Evolutionary conservation across 2,329 filamentous ascomycete species (phyloP).

Genomic region (Allantophomopsis lycopodina): DNA sequence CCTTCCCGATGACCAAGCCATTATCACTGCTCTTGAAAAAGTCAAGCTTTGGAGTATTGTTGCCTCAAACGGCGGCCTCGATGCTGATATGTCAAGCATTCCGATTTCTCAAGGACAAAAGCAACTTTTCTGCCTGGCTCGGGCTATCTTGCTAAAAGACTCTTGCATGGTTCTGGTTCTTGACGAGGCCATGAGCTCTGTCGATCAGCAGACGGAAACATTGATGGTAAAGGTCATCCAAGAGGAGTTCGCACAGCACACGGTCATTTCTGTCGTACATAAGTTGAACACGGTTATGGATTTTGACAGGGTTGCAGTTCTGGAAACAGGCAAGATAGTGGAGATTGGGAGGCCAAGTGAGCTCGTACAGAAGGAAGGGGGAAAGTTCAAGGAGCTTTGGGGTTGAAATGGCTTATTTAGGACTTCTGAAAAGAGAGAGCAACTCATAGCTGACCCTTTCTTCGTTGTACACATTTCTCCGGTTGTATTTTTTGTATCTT

Average conservation of each 20-base stretch:
- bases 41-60: no score
- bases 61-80: conserved; percentile 1
- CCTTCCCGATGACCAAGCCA: conserved; percentile 6
- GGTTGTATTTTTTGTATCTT: no score
- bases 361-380: conserved; percentile 23
- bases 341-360: conserved; percentile 79
- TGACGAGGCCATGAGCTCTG: no score
- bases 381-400: no score
- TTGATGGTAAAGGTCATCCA: conserved; percentile 38
- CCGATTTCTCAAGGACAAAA: conserved; percentile 35
- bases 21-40: no score
- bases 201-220: conserved; percentile 39
- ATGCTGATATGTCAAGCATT: not conserved
- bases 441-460: no score
- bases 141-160: conserved; percentile 36
- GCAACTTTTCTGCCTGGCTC: conserved; percentile 48
- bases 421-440: no score
- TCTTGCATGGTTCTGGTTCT: conserved; percentile 35
- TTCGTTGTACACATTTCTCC: no score
- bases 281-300: conserved; percentile 27
- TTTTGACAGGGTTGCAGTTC: conserved; percentile 32
- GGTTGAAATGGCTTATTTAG: no score
- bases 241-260: conserved; percentile 35
- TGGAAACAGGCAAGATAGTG: conserved; percentile 44
- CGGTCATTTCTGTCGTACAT: conserved; percentile 27